Evolutionary conservation across 2,329 filamentous ascomycete species (phyloP), one percentile per base, ranked within the genome.

Genomic region (Neonectria hederae): DNA sequence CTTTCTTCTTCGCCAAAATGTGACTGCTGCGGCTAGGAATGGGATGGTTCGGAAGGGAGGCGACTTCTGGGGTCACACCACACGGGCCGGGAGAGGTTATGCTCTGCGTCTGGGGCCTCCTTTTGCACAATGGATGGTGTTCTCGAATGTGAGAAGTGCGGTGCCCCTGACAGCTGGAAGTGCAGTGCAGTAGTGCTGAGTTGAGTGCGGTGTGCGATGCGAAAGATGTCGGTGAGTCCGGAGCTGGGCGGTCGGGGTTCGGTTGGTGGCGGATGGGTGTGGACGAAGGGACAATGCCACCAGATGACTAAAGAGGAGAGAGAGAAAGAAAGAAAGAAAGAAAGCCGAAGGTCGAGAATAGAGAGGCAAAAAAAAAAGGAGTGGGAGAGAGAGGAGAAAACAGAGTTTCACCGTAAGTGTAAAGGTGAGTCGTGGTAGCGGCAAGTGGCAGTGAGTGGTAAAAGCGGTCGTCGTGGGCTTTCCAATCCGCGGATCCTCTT

Each of bases 141-240:
- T 43, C 28, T 46, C 46, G 46, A 57, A 32, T 51, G 53, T n/a
- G 54, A 32, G 32, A 35, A 56, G 30, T 30, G 58, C 48, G 24
- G 40, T 38, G 38, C 51, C 55, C 55, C 43, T 59, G 48, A 55
- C 52, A 35, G 60, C 49, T 19, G 9, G 38, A 21, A 21, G 38
- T 38, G 32, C 32, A 17, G 32, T 17, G 35, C 14, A 38, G 35
- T 4, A 11, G 17, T n/a, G 38, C 4, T 17, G n/a, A 19, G 7
- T 21, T 48, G 40, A 45, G 43, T 54, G 55, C 61, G 61, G 61
- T 63, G 61, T 55, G 55, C n/a, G 43, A 46, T 35, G 24, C 55
- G 55, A 17, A 49, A 54, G 45, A 26, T 63, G 61, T 63, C 61
- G 61, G 61, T 63, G 61, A 55, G 51, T 35, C 55, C 51, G 55